Conservation (phyloP, 164 flowering plant genomes). For the Taxillus chinensis region DNA sequence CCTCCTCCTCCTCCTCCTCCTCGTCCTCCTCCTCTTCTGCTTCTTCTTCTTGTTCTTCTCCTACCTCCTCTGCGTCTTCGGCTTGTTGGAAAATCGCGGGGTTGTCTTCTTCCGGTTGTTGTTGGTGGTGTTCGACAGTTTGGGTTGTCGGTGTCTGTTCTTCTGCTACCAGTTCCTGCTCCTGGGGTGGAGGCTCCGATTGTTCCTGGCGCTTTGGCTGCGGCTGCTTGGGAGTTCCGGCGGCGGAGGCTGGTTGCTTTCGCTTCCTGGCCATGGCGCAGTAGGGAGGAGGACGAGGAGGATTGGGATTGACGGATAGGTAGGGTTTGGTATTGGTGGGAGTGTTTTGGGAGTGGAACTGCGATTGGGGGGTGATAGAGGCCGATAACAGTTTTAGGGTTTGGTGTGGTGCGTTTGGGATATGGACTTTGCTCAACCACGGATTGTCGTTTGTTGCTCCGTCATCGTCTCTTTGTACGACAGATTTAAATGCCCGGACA, state of each 20-base stretch:
- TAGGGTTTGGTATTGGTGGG: neutral
- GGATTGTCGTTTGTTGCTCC: too few relatives aligned
- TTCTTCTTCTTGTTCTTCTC: neutral
- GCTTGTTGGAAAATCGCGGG: neutral
- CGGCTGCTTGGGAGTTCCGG: slow-evolving; percentile 5
- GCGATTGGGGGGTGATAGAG: too few relatives aligned
- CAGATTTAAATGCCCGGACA: too few relatives aligned
- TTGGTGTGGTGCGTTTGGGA: too few relatives aligned
- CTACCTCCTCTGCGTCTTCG: neutral
- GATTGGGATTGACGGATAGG: neutral
- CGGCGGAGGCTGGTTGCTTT: slow-evolving; percentile 20
- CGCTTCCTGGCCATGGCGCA: slow-evolving; percentile 40
- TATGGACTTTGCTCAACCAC: too few relatives aligned
- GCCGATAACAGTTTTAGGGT: too few relatives aligned
- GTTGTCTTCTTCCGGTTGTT: neutral
- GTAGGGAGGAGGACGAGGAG: neutral
- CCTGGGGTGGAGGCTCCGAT: neutral
- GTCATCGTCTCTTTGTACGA: too few relatives aligned
- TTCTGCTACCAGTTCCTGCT: neutral
- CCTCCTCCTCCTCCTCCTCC: slow-evolving; percentile 9
- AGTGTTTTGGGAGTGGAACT: too few relatives aligned
- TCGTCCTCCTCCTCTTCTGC: slow-evolving; percentile 6
- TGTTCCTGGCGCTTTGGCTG: slow-evolving; percentile 6
- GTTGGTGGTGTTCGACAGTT: too few relatives aligned
- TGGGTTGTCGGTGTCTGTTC: neutral